Conservation (phyloP, 2,329 filamentous ascomycete species). For the Albophoma yamanashiensis region DNA sequence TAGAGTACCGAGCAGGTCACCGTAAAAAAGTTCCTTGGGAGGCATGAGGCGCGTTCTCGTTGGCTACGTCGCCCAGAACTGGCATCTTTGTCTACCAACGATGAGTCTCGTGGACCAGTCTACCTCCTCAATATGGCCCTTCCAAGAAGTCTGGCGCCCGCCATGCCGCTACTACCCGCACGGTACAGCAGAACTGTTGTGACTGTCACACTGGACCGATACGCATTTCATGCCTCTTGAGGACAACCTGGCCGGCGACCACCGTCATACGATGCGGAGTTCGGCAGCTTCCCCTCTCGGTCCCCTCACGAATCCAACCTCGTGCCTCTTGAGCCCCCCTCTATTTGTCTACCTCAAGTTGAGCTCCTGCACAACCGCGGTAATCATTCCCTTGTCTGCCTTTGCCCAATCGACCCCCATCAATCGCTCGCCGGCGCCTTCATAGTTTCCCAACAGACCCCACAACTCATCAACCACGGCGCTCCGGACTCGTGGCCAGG, state of each 20-base stretch:
- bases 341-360: not conserved
- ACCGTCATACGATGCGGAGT: not conserved
- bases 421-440: constrained; percentile 22
- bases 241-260: not conserved
- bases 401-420: constrained; percentile 47
- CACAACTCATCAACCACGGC: constrained; percentile 51
- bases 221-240: not conserved
- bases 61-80: not conserved
- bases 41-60: not conserved
- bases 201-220: not conserved
- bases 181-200: not conserved
- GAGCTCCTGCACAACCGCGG: constrained; percentile 30
- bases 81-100: not conserved
- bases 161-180: not conserved
- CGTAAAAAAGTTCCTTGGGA: not conserved
- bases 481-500: constrained; percentile 64
- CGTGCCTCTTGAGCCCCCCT: not conserved
- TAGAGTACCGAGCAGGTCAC: no score
- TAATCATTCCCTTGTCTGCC: constrained; percentile 36
- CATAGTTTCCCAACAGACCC: constrained; percentile 26
- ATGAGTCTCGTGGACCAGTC: not conserved
- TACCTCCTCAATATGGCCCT: not conserved
- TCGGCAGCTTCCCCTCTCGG: not conserved
- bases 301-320: not conserved
- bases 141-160: not conserved